A percentile compares a stretch with the other conserved stretches of the same genome.
These are phyloP conservation scores for Lyophyllum shimeji DNA, from an alignment of 768 basidiomycete genomes.

Conservation along the genomic window DNA sequence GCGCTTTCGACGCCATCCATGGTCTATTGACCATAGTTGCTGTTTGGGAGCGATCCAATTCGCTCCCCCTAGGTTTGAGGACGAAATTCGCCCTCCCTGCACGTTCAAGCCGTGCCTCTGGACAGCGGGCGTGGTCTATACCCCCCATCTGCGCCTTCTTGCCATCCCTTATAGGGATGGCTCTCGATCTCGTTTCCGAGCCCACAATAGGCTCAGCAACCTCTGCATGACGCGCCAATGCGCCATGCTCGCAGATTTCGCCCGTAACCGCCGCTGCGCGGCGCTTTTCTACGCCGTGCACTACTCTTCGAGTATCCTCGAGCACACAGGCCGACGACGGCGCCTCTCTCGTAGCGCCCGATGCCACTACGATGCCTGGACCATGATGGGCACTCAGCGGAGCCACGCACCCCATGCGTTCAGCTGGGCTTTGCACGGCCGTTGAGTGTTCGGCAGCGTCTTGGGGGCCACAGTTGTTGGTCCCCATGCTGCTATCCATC, in stretches of 20 bases:
- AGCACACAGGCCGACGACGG: too few relatives aligned
- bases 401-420: too few relatives aligned
- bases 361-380: too few relatives aligned
- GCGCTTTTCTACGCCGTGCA: too few relatives aligned
- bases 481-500: too few relatives aligned
- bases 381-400: too few relatives aligned
- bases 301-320: too few relatives aligned
- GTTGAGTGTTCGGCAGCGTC: too few relatives aligned
- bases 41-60: not conserved
- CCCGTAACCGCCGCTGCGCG: too few relatives aligned
- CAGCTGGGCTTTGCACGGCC: too few relatives aligned
- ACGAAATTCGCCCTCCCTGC: not conserved
- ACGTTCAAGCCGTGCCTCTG: not conserved
- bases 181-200: not conserved
- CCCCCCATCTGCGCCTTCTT: not conserved
- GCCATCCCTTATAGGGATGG: not conserved
- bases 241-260: not conserved
- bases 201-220: not conserved
- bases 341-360: too few relatives aligned
- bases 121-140: not conserved
- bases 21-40: not conserved
- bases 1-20: not conserved
- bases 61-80: not conserved
- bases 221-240: not conserved
- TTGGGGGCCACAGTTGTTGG: too few relatives aligned